A percentile compares a stretch with the other conserved stretches of the same genome.
Conservation (phyloP, 306 rosid species). For the Medicago arabica region DNA sequence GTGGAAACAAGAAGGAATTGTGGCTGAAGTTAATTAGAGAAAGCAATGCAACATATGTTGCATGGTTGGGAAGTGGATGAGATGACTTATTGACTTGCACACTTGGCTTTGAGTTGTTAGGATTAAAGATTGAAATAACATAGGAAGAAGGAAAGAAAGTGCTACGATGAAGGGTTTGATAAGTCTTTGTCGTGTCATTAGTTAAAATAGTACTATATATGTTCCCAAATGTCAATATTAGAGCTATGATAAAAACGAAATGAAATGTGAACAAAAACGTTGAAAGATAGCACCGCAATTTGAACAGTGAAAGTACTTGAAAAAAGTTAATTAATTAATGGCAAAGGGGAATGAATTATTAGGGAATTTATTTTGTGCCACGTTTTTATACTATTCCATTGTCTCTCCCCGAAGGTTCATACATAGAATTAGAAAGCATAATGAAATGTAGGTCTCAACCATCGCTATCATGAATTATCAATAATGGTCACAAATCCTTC, state of each 20-base stretch:
- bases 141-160: conserved; percentile 20
- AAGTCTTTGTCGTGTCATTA: background rate
- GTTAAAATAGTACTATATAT: background rate
- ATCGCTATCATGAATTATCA: background rate
- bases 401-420: background rate
- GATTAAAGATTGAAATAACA: background rate
- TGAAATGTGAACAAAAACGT: conserved; percentile 2
- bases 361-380: background rate
- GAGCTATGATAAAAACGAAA: too few relatives aligned
- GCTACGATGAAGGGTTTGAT: background rate
- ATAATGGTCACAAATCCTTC: too few relatives aligned
- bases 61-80: background rate
- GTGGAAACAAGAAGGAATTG: conserved; percentile 29
- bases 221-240: background rate
- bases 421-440: background rate
- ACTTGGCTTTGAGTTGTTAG: background rate
- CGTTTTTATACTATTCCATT: background rate
- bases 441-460: too few relatives aligned
- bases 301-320: background rate
- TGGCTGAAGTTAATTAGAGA: background rate
- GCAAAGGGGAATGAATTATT: background rate
- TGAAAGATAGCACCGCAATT: conserved; percentile 22
- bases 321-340: background rate
- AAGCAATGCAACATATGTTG: conserved; percentile 5
- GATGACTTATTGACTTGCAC: background rate